phyloP scores from a whole-genome alignment of 1,284 basidiomycete genomes.

The Ceratobasidium sp. region DNA sequence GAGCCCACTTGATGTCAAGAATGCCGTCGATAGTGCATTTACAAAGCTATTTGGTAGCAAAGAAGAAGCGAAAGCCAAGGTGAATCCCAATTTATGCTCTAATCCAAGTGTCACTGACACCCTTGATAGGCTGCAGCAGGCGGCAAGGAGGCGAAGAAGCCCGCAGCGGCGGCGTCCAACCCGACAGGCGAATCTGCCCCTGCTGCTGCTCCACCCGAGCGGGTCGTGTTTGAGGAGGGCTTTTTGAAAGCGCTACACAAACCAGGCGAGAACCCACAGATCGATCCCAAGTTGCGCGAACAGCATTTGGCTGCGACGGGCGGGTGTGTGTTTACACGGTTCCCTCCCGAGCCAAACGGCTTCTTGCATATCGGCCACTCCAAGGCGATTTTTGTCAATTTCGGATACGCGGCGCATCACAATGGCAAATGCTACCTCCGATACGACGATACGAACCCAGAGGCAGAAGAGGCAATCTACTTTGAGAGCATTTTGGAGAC shows the following conservation, averaged over 20 bases:
- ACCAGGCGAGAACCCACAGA: constrained; percentile 93
- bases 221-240: constrained; percentile 90
- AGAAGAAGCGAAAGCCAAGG: constrained; percentile 76
- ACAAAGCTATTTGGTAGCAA: constrained; percentile 80
- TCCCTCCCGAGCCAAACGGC: constrained; percentile 98
- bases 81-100: constrained; percentile 46
- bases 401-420: constrained; percentile 94
- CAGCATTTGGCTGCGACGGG: constrained; percentile 83
- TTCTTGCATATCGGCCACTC: constrained; percentile 97
- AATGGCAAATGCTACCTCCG: constrained; percentile 91
- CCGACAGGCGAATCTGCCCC: constrained; percentile 42
- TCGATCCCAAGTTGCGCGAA: constrained; percentile 77
- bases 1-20: constrained; percentile 87
- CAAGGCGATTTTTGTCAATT: constrained; percentile 98
- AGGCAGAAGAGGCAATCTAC: constrained; percentile 94
- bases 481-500: constrained; percentile 97
- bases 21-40: constrained; percentile 81
- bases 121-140: constrained; percentile 1
- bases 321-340: constrained; percentile 91
- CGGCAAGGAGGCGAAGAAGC: constrained; percentile 42
- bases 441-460: constrained; percentile 99
- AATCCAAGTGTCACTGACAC: not conserved
- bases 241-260: constrained; percentile 94
- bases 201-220: constrained; percentile 56
- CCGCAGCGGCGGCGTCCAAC: constrained; percentile 42